phyloP scores from a whole-genome alignment of 805 yeast species.

The Wickerhamomyces mucosus region DNA sequence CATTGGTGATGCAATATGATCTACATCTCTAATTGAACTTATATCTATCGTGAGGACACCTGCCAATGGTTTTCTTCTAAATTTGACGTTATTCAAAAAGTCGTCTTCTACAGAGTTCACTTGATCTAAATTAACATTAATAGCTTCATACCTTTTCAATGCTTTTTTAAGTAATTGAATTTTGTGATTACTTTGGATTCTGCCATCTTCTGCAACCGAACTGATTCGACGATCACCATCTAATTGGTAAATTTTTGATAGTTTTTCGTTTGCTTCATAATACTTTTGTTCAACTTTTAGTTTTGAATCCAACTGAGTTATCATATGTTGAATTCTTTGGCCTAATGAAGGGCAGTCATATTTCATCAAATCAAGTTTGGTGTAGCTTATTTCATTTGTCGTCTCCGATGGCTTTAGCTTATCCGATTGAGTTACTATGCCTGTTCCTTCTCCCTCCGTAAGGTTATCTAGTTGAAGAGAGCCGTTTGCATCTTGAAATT shows the following conservation, averaged over 20 bases:
- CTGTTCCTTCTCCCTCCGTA: neutral
- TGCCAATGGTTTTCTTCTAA: slow-evolving; percentile 73
- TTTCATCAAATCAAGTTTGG: slow-evolving; percentile 74
- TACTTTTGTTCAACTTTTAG: slow-evolving; percentile 91
- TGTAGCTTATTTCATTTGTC: slow-evolving; percentile 31
- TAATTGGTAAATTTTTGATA: slow-evolving; percentile 73
- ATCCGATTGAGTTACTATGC: neutral
- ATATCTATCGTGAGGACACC: slow-evolving; percentile 73
- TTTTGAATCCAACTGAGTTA: slow-evolving; percentile 89
- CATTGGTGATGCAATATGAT: slow-evolving; percentile 82
- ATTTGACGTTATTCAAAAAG: slow-evolving; percentile 56
- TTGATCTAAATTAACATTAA: slow-evolving; percentile 62
- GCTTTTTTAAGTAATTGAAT: slow-evolving; percentile 78
- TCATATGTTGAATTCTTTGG: slow-evolving; percentile 89
- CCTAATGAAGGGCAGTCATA: slow-evolving; percentile 94
- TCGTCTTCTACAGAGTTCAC: slow-evolving; percentile 52
- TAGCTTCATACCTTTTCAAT: slow-evolving; percentile 78
- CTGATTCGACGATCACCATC: slow-evolving; percentile 87
- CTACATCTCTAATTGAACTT: slow-evolving; percentile 77
- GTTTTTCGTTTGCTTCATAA: slow-evolving; percentile 84
- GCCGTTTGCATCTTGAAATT: slow-evolving; percentile 13
- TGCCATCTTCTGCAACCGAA: slow-evolving; percentile 84
- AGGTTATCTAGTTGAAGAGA: neutral
- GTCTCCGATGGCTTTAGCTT: slow-evolving; percentile 17
- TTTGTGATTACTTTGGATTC: slow-evolving; percentile 74